A percentile compares a stretch with the other conserved stretches of the same genome.
phyloP scores from a whole-genome alignment of 2,329 filamentous ascomycete genomes.

The Fusarium agapanthi region DNA sequence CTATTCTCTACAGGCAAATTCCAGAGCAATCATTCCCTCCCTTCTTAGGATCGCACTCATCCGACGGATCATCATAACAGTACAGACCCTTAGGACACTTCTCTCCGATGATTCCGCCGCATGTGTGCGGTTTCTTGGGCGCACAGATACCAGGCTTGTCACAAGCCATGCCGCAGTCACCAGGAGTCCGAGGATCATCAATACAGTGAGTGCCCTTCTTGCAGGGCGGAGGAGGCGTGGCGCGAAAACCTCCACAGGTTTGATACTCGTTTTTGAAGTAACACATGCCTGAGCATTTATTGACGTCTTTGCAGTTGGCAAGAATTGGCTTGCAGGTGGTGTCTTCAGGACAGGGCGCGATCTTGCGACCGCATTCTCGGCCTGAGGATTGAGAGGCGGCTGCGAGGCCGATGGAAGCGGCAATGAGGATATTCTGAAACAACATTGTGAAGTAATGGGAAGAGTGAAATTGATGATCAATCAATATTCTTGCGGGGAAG shows the following conservation, averaged over 20 bases:
- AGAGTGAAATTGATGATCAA: background rate
- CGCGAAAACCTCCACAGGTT: slow-evolving; percentile 45
- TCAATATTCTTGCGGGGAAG: background rate
- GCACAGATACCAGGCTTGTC: slow-evolving; percentile 48
- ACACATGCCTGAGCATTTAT: slow-evolving; percentile 44
- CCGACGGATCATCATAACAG: slow-evolving; percentile 44
- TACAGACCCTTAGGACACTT: slow-evolving; percentile 41
- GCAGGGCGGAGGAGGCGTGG: slow-evolving; percentile 39
- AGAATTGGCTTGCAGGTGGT: slow-evolving; percentile 39
- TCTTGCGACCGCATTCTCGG: slow-evolving; percentile 42
- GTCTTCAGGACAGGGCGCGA: slow-evolving; percentile 42
- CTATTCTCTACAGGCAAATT: slow-evolving; percentile 40
- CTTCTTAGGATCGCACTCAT: slow-evolving; percentile 41
- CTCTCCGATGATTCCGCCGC: slow-evolving; percentile 40
- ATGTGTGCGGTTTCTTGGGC: slow-evolving; percentile 28
- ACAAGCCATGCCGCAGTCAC: slow-evolving; percentile 47
- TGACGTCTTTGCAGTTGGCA: slow-evolving; percentile 37
- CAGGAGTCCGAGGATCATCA: slow-evolving; percentile 46
- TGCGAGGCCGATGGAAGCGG: slow-evolving; percentile 30
- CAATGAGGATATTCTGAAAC: slow-evolving; percentile 28
- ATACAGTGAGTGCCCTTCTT: slow-evolving; percentile 39
- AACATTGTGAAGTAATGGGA: slow-evolving; percentile 33
- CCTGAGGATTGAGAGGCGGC: slow-evolving; percentile 13
- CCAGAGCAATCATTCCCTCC: slow-evolving; percentile 46
- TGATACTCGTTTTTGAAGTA: slow-evolving; percentile 44